A percentile compares a stretch with the other conserved stretches of the same genome.
Evolutionary conservation across 1,284 basidiomycete genomes (phyloP).

Genomic region (Leccinum solheimii): DNA sequence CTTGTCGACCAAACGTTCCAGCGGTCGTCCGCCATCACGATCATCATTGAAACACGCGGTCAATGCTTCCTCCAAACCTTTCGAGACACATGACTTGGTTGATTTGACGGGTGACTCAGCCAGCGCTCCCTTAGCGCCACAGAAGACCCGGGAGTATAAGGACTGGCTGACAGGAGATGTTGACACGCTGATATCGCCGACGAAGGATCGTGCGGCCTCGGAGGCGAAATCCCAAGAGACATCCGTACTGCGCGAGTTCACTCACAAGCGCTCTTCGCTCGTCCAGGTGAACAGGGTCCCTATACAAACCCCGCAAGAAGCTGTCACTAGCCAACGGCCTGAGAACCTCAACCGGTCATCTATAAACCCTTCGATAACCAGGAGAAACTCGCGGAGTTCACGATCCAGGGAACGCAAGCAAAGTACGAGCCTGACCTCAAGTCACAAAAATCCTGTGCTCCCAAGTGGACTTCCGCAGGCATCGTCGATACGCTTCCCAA

Average conservation of each 20-base stretch:
- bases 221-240: constrained; percentile 26
- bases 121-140: constrained; percentile 11
- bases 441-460: constrained; percentile 10
- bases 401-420: constrained; percentile 31
- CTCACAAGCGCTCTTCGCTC: constrained; percentile 67
- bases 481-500: constrained; percentile 9
- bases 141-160: constrained; percentile 35
- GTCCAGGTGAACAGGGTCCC: constrained; percentile 53
- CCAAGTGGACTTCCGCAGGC: constrained; percentile 19
- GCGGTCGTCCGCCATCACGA: constrained; percentile 28
- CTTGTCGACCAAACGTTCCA: constrained; percentile 24
- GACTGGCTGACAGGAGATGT: constrained; percentile 77
- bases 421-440: constrained; percentile 7
- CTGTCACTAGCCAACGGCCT: constrained; percentile 44
- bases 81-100: constrained; percentile 22
- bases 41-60: constrained; percentile 25
- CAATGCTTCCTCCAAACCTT: constrained; percentile 19
- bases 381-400: constrained; percentile 27
- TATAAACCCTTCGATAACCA: constrained; percentile 27
- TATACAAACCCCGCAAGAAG: constrained; percentile 48
- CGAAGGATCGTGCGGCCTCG: constrained; percentile 21
- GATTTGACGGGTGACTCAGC: constrained; percentile 18
- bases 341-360: constrained; percentile 21
- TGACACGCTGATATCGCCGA: constrained; percentile 31
- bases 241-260: constrained; percentile 62